Conservation (phyloP, 169 alveolate species). For the Hepatocystis sp. region DNA sequence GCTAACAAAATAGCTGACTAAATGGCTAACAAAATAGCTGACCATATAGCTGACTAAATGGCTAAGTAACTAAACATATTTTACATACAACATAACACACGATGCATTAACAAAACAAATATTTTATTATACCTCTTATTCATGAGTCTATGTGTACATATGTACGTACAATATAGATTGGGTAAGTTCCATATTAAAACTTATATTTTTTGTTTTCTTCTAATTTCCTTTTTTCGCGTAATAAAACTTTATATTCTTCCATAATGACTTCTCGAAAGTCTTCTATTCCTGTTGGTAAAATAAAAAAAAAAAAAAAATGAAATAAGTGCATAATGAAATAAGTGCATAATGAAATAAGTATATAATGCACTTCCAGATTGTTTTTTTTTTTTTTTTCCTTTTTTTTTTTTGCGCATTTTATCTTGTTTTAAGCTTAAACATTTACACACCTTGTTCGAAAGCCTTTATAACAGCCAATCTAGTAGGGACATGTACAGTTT, state of each 20-base stretch:
- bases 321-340: not conserved
- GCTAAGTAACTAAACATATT: no score
- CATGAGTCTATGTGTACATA: no score
- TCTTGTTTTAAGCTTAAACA: not conserved
- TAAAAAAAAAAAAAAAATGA: not conserved
- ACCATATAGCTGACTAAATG: no score
- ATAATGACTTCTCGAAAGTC: slow-evolving; percentile 79
- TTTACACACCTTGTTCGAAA: slow-evolving; percentile 70
- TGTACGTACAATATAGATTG: no score
- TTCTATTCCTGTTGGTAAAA: slow-evolving; percentile 70
- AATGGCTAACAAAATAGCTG: no score
- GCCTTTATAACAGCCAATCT: slow-evolving; percentile 82
- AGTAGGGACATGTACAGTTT: slow-evolving; percentile 81
- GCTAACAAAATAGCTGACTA: no score
- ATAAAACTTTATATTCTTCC: slow-evolving; percentile 72
- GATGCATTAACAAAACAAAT: no score
- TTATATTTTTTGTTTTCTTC: slow-evolving; percentile 51
- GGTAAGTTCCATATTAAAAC: no score
- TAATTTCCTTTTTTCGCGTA: slow-evolving; percentile 61
- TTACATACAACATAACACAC: no score
- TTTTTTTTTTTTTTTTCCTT: not conserved
- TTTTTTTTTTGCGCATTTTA: not conserved
- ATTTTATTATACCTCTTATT: no score
- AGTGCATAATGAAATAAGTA: not conserved
- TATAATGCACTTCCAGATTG: not conserved